phyloP scores from a whole-genome alignment of 1,284 basidiomycete species.

The Tylopilus sp. region DNA sequence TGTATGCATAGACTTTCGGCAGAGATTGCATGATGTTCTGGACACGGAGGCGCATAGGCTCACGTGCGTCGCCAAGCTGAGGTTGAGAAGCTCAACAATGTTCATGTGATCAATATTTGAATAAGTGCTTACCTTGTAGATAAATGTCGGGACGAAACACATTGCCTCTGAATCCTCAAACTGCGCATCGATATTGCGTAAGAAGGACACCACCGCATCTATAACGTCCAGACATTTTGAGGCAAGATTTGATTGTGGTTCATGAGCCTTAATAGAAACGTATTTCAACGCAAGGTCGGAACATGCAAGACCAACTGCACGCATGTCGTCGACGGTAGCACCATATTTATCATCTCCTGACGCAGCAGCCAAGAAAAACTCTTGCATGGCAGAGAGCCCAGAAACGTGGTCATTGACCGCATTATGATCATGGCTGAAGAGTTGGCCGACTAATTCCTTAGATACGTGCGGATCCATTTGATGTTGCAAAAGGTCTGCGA shows the following conservation, averaged over 20 bases:
- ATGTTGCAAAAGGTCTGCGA: slow-evolving; percentile 81
- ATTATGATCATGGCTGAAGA: slow-evolving; percentile 96
- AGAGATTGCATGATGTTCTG: slow-evolving; percentile 71
- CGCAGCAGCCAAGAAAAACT: slow-evolving; percentile 67
- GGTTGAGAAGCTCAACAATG: slow-evolving; percentile 2
- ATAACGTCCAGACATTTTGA: slow-evolving; percentile 90
- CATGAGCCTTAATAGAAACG: slow-evolving; percentile 85
- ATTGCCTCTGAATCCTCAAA: slow-evolving; percentile 86
- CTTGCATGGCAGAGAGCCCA: slow-evolving; percentile 71
- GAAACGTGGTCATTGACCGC: slow-evolving; percentile 91
- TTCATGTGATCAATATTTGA: neutral
- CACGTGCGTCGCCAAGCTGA: slow-evolving; percentile 79
- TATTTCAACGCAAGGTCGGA: slow-evolving; percentile 95
- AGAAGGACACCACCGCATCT: slow-evolving; percentile 74
- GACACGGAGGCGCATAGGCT: slow-evolving; percentile 69
- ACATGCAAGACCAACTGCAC: slow-evolving; percentile 81
- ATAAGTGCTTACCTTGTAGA: slow-evolving; percentile 72
- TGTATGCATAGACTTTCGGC: slow-evolving; percentile 84
- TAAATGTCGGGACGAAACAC: slow-evolving; percentile 87
- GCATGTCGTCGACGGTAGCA: slow-evolving; percentile 52
- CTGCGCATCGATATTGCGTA: slow-evolving; percentile 73
- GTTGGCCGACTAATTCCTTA: slow-evolving; percentile 70
- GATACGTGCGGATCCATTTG: slow-evolving; percentile 90
- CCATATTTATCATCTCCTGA: slow-evolving; percentile 62
- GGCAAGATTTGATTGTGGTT: slow-evolving; percentile 90